These are phyloP conservation scores for Pyricularia pennisetigena DNA, from an alignment of 2,329 filamentous ascomycete species.

Conservation along the genomic window DNA sequence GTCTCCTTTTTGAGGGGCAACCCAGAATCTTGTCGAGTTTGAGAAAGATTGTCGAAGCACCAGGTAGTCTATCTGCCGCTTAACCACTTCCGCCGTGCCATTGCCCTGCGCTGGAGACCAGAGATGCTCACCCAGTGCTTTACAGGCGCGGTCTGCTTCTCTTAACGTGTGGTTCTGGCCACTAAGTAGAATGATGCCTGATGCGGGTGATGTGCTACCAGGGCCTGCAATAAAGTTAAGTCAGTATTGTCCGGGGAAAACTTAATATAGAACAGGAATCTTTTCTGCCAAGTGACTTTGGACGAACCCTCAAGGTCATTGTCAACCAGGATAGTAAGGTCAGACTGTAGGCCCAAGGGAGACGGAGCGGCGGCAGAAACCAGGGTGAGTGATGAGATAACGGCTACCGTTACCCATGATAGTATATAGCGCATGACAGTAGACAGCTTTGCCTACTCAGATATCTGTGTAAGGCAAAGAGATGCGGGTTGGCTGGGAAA, in stretches of 20 bases:
- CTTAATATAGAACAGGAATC: neutral
- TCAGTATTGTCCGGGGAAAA: neutral
- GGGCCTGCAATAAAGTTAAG: slow-evolving; percentile 16
- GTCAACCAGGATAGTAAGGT: slow-evolving; percentile 26
- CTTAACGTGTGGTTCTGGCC: slow-evolving; percentile 12
- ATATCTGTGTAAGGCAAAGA: neutral
- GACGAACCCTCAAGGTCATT: slow-evolving; percentile 30
- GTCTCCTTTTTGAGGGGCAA: slow-evolving; percentile 15
- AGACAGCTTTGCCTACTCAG: neutral
- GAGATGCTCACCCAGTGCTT: slow-evolving; percentile 27
- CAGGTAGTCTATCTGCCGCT: slow-evolving; percentile 24
- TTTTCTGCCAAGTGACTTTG: neutral
- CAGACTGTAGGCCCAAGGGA: slow-evolving; percentile 22
- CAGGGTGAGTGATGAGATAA: slow-evolving; percentile 10
- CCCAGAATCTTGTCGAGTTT: slow-evolving; percentile 23
- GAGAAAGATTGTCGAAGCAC: slow-evolving; percentile 18
- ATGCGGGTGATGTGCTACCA: slow-evolving; percentile 19
- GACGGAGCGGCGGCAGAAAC: slow-evolving; percentile 18
- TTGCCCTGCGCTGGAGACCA: slow-evolving; percentile 19
- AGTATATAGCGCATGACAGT: slow-evolving; percentile 8
- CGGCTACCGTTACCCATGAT: slow-evolving; percentile 8
- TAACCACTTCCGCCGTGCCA: slow-evolving; percentile 16
- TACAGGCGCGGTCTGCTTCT: slow-evolving; percentile 21
- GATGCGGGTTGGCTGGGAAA: neutral
- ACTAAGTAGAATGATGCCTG: slow-evolving; percentile 25